Percentiles rank a stretch among this genome's conserved stretches.
These are phyloP conservation scores for Talaromyces sp. DNA, from an alignment of 2,329 filamentous ascomycete genomes.

Conservation along the genomic window DNA sequence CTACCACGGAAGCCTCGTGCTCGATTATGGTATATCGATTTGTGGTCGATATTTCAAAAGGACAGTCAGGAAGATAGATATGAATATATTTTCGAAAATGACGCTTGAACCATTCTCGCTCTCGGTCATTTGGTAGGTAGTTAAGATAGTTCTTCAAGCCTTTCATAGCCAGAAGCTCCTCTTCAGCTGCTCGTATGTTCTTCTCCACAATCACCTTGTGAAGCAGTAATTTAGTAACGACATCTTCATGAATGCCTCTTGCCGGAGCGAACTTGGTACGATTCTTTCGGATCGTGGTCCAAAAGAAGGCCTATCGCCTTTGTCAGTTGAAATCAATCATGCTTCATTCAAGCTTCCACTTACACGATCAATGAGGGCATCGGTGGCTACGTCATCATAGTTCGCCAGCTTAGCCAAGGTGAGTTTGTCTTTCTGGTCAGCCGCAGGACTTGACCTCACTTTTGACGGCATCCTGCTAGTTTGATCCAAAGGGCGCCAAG, in stretches of 20 bases:
- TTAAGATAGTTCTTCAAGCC: slow-evolving; percentile 68
- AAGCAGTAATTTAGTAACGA: slow-evolving; percentile 56
- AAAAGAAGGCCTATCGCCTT: slow-evolving; percentile 73
- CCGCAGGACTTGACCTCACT: slow-evolving; percentile 25
- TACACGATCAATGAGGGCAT: slow-evolving; percentile 91
- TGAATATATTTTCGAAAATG: slow-evolving; percentile 88
- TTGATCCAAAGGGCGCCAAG: neutral
- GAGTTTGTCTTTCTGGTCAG: slow-evolving; percentile 59
- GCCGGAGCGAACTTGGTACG: slow-evolving; percentile 78
- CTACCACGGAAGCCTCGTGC: slow-evolving; percentile 82
- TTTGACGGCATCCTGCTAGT: slow-evolving; percentile 33
- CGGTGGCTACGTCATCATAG: slow-evolving; percentile 94
- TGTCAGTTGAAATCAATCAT: slow-evolving; percentile 4
- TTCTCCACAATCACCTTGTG: slow-evolving; percentile 68
- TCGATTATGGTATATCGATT: slow-evolving; percentile 91
- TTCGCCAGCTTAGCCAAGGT: slow-evolving; percentile 82
- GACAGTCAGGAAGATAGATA: slow-evolving; percentile 88
- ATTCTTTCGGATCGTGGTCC: slow-evolving; percentile 95
- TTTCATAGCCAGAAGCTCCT: slow-evolving; percentile 64
- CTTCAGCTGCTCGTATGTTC: slow-evolving; percentile 64
- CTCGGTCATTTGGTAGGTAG: slow-evolving; percentile 65
- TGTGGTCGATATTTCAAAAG: slow-evolving; percentile 88
- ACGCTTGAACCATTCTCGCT: slow-evolving; percentile 77
- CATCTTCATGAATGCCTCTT: slow-evolving; percentile 66
- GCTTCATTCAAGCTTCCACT: slow-evolving; percentile 38